Base-by-base conservation (phyloP, 148 eudicot species). In the Silene conica region DNA sequence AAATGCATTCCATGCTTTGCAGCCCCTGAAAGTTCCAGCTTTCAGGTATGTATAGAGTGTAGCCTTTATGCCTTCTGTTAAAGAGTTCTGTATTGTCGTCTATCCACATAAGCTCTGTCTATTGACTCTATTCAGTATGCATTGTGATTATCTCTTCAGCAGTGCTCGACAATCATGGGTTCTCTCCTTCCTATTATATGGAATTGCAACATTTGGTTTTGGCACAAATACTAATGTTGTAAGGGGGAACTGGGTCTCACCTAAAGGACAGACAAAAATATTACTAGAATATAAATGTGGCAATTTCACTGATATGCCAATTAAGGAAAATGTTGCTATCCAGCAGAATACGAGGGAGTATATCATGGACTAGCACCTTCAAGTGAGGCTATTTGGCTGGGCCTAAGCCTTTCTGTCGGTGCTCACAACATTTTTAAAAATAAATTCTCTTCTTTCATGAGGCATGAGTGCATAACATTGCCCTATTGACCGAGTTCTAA, bases 1-100 rank as follows among this genome's bases (percentile, higher is more conserved):
- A 76, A 90, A 89, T 86, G 90, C 96, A 34, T 95, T 95, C 74
- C 97, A 90, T 79, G 88, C 89, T 48, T 76, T 95, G 62, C 97
- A 95, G 81, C 99, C 99, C 67, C 88, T 92, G 64, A 90, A 86
- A 88, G 86, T 95, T 38, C 97, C 97, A 58, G 94, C 87, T 69
- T 95, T 95, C 86, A 95, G 99, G 99, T 92, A 60, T 62, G 82
- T 55, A 46, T 50, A 50, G 18, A 50, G 15, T 1, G 16, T 50
- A 34, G 19, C 21, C 50, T 50, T 15, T 62, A 19, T 48, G 72
- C 61, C 60, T 55, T 18, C 48, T 16, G 25, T 20, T 58, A 50
- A 1, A 14, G 14, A 38, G 43, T 15, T 50, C 5, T 50, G 55
- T 3, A 50, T 50, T 50, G 5, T 50, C 15, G 8, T 48, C 54